Percentiles rank a stretch among this genome's conserved stretches.
phyloP scores from a whole-genome alignment of 2,329 filamentous ascomycete species.

The Fusarium sp. region DNA sequence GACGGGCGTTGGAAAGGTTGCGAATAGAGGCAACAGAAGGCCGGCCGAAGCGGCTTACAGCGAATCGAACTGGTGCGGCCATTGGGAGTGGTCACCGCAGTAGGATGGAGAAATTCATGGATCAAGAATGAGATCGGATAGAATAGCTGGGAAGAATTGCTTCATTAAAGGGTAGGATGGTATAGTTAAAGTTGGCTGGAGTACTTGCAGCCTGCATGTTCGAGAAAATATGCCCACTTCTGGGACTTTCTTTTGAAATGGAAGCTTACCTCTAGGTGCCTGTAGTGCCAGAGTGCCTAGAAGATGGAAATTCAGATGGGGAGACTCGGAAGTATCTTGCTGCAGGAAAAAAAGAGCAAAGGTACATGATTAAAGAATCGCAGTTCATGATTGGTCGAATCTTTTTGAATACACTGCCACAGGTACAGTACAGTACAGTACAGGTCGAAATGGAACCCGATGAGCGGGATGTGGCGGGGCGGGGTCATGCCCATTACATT shows the following conservation, averaged over 20 bases:
- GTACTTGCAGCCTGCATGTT: constrained; percentile 16
- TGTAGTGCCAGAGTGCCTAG: neutral
- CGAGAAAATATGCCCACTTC: constrained; percentile 32
- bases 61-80: constrained; percentile 50
- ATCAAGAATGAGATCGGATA: constrained; percentile 8
- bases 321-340: constrained; percentile 40
- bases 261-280: constrained; percentile 1
- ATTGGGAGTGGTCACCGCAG: constrained; percentile 48
- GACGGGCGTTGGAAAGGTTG: constrained; percentile 46
- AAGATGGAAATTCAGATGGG: constrained; percentile 25
- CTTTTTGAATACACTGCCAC: constrained; percentile 21
- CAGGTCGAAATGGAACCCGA: constrained; percentile 12
- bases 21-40: constrained; percentile 41
- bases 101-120: constrained; percentile 40
- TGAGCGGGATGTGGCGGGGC: constrained; percentile 43
- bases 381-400: constrained; percentile 24
- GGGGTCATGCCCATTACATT: constrained; percentile 19
- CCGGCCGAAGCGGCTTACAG: constrained; percentile 43
- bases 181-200: constrained; percentile 7
- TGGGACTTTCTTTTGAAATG: constrained; percentile 31
- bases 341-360: neutral
- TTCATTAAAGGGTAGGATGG: neutral
- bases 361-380: constrained; percentile 14
- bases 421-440: constrained; percentile 15
- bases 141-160: neutral